Evolutionary conservation across 2,329 filamentous ascomycete genomes (phyloP), one percentile per base, ranked within the genome.

Genomic region (Lecanosticta acicola): DNA sequence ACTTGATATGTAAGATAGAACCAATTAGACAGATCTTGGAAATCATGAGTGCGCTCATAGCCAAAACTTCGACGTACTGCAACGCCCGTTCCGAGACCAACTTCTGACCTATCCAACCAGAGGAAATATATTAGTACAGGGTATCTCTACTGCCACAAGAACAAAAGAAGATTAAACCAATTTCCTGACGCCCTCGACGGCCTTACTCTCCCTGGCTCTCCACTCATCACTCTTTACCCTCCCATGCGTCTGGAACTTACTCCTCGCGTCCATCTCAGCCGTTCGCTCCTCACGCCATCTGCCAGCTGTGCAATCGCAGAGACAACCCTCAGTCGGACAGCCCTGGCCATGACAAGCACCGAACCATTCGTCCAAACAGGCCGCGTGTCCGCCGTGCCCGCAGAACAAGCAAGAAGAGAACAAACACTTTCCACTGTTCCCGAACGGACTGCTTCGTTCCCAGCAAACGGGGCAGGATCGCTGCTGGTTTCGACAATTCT

Each of bases 321-420:
- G 65, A 60, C 80, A 83, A 14, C 77, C 79, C 39, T 73, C 70
- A 5, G 74, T 79, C 2, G 78, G 73, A 64, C 80, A 83, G 13
- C 78, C 79, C 50, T 78, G 73, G 32, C 70, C 67, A 24, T 70
- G 61, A 16, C 69, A 53, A 51, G 76, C 72, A 14, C 65, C 64
- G 44, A 80, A 74, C 79, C 79, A 82, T 11, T 70, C 69, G 5
- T 68, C 69, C 21, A 81, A 68, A 59, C 80, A 84, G 40, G 72
- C 71, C 4, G 72, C 65, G 57, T 84, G 80, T 2, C 75, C 78
- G 32, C 75, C 73, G 55, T 84, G 80, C 3, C 78, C 77, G 60
- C 80, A 84, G 10, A 74, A 67, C 55, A 79, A 70, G 60, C 80
- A 84, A 67, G 73, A 75, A 3, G 74, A 40, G 32, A 52, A 38